phyloP scores from a whole-genome alignment of 495 filamentous ascomycete genomes.

The Daldinia decipiens region DNA sequence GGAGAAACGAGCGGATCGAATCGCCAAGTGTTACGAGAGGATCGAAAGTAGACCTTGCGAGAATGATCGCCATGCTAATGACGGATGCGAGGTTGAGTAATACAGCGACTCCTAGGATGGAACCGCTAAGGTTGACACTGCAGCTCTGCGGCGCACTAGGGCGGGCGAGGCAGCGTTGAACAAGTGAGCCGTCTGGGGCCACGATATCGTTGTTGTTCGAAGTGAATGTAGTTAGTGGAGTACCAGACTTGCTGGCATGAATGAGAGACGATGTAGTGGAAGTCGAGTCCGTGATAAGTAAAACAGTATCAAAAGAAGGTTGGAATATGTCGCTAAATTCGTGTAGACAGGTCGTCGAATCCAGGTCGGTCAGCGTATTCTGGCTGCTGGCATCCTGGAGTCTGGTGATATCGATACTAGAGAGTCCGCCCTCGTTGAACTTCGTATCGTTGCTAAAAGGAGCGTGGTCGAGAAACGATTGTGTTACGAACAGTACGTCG shows the following conservation, averaged over 20 bases:
- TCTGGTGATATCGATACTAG: constrained; percentile 47
- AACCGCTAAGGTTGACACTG: constrained; percentile 53
- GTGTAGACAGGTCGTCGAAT: constrained; percentile 25
- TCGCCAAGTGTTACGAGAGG: constrained; percentile 59
- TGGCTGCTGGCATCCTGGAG: constrained; percentile 49
- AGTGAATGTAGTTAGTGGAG: constrained; percentile 34
- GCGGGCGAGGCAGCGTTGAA: constrained; percentile 51
- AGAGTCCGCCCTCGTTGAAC: constrained; percentile 48
- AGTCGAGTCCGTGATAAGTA: constrained; percentile 48
- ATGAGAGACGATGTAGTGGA: constrained; percentile 48
- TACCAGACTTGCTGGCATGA: constrained; percentile 41
- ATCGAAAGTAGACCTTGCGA: constrained; percentile 48
- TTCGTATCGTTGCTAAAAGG: constrained; percentile 50
- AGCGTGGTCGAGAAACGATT: constrained; percentile 51
- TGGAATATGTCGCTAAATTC: constrained; percentile 46
- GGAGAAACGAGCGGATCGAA: constrained; percentile 58
- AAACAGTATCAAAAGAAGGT: constrained; percentile 47
- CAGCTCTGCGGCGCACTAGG: constrained; percentile 47
- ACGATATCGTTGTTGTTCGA: constrained; percentile 33
- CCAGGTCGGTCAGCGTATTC: constrained; percentile 23
- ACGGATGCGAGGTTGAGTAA: constrained; percentile 54
- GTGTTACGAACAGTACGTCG: constrained; percentile 53
- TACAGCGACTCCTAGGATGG: constrained; percentile 53
- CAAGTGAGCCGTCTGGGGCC: constrained; percentile 37
- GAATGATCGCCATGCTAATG: constrained; percentile 47